phyloP scores from a whole-genome alignment of 1,284 basidiomycete genomes.

The Cryptococcus hybrid region DNA sequence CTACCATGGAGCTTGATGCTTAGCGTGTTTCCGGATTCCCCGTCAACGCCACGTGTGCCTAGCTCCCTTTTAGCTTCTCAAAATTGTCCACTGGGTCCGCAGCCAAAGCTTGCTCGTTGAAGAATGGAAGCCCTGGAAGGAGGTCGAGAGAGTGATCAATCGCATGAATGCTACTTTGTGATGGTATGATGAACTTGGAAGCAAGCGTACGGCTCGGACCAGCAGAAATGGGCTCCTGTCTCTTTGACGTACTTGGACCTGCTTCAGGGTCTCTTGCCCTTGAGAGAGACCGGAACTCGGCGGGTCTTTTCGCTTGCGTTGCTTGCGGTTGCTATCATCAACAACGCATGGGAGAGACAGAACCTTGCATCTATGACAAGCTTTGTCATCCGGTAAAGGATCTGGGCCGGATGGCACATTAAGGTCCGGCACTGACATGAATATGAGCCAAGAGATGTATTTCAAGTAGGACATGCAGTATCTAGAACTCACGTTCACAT shows the following conservation, averaged over 20 bases:
- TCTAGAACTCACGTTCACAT: constrained; percentile 25
- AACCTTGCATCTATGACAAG: constrained; percentile 44
- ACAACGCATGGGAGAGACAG: constrained; percentile 43
- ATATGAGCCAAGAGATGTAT: too few relatives aligned
- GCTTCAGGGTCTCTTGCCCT: neutral
- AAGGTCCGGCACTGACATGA: constrained; percentile 32
- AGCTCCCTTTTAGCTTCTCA: neutral
- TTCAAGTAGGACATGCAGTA: neutral
- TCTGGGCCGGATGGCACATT: constrained; percentile 33
- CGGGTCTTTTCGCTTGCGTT: constrained; percentile 18
- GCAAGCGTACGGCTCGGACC: too few relatives aligned
- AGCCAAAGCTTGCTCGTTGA: neutral
- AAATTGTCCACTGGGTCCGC: neutral
- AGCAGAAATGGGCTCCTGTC: neutral
- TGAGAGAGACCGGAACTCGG: too few relatives aligned
- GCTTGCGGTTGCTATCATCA: constrained; percentile 35
- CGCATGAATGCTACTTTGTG: neutral
- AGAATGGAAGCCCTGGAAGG: constrained; percentile 20
- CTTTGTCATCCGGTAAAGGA: constrained; percentile 34
- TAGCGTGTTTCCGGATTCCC: constrained; percentile 10
- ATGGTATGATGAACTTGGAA: neutral
- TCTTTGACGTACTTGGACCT: neutral
- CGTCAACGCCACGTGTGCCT: neutral
- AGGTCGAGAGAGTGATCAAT: constrained; percentile 29
- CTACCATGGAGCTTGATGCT: constrained; percentile 38